A percentile compares a stretch with the other conserved stretches of the same genome.
These are phyloP conservation scores for Leccinum boreale DNA, from an alignment of 768 basidiomycete genomes.

Conservation along the genomic window DNA sequence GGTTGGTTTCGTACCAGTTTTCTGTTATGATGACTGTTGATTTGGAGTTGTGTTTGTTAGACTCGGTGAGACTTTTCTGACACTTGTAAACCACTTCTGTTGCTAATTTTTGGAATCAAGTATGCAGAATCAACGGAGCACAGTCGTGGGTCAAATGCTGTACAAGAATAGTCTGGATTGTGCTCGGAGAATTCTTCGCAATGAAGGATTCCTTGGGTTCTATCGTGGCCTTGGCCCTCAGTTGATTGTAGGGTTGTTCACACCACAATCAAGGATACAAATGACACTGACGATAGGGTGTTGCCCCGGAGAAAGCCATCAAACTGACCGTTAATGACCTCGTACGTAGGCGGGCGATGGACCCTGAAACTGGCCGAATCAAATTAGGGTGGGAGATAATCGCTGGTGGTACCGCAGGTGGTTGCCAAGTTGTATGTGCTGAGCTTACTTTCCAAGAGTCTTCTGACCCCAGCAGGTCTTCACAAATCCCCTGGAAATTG, in stretches of 20 bases:
- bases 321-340: constrained; percentile 97
- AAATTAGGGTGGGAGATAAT: constrained; percentile 85
- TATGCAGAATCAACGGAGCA: constrained; percentile 97
- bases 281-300: constrained; percentile 54
- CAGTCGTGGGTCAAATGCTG: constrained; percentile 92
- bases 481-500: constrained; percentile 96
- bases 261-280: background rate
- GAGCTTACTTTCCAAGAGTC: constrained; percentile 3
- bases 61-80: constrained; percentile 47
- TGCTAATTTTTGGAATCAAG: constrained; percentile 35
- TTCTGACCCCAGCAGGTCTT: constrained; percentile 61
- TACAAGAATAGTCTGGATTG: constrained; percentile 98
- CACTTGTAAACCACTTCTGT: background rate
- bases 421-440: constrained; percentile 89
- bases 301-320: constrained; percentile 96
- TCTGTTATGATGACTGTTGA: constrained; percentile 6
- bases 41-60: constrained; percentile 29
- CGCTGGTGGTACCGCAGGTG: constrained; percentile 92
- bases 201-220: constrained; percentile 94
- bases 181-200: constrained; percentile 87
- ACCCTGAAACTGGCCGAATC: constrained; percentile 96
- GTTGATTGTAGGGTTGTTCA: constrained; percentile 58
- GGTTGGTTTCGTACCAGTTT: constrained; percentile 40
- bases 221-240: constrained; percentile 96
- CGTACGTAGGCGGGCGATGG: constrained; percentile 76